A percentile compares a stretch with the other conserved stretches of the same genome.
phyloP scores from a whole-genome alignment of 106 monocot genomes.

The Acorus gramineus region DNA sequence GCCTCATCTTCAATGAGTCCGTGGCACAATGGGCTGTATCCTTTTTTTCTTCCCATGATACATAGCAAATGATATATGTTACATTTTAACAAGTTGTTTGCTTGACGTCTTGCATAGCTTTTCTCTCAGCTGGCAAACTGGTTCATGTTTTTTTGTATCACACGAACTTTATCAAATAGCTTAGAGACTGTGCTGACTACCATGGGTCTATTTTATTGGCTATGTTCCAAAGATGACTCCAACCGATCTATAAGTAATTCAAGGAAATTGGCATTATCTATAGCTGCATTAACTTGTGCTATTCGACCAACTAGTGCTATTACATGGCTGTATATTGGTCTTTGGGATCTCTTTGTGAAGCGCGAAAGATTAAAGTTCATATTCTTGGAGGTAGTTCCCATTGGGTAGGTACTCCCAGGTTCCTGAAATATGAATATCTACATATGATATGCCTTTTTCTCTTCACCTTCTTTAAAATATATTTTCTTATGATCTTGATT shows the following conservation, averaged over 20 bases:
- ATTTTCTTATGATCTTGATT: too few relatives aligned
- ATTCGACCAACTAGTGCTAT: slow-evolving; percentile 93
- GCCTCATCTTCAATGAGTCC: slow-evolving; percentile 44
- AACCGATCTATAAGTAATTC: slow-evolving; percentile 23
- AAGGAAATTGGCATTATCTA: slow-evolving; percentile 59
- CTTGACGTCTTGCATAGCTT: slow-evolving; percentile 46
- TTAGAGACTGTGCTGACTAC: slow-evolving; percentile 73
- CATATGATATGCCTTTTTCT: too few relatives aligned
- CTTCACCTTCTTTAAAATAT: too few relatives aligned
- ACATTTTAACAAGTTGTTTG: slow-evolving; percentile 1
- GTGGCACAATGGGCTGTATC: slow-evolving; percentile 92
- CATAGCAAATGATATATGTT: too few relatives aligned
- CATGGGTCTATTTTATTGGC: slow-evolving; percentile 73
- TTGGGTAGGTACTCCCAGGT: slow-evolving; percentile 56
- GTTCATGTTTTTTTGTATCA: slow-evolving; percentile 94
- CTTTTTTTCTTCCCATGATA: slow-evolving; percentile 15
- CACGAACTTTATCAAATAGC: slow-evolving; percentile 82
- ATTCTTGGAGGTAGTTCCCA: slow-evolving; percentile 72
- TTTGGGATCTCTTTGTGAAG: slow-evolving; percentile 36
- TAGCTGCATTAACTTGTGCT: slow-evolving; percentile 74
- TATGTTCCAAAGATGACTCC: slow-evolving; percentile 21
- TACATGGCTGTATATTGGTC: slow-evolving; percentile 86
- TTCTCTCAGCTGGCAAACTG: slow-evolving; percentile 84
- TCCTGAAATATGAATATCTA: too few relatives aligned
- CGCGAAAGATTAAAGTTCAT: slow-evolving; percentile 33